Evolutionary conservation across 2,329 filamentous ascomycete genomes (phyloP), one percentile per base, ranked within the genome.

Genomic region (Didymella exigua): DNA sequence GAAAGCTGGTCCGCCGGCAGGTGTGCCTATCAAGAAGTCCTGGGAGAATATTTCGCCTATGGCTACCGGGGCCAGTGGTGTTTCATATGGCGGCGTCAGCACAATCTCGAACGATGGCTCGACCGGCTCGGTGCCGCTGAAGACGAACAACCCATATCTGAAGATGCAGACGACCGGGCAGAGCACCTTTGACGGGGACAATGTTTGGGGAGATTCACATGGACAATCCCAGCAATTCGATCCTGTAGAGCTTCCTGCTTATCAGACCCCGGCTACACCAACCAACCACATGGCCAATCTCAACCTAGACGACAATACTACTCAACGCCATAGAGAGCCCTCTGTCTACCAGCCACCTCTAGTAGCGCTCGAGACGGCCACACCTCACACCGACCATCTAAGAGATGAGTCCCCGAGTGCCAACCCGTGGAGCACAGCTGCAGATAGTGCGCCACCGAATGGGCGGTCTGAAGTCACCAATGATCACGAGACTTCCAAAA

Each of bases 81-180:
- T 64, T 21, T 72, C 71, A 2, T 71, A 62, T 30, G 65, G 69
- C 26, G 63, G 65, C 18, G 58, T 51, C 10, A 75, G 71, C 61
- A 72, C 62, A 18, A 60, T 65, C 38, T 74, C 73, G 0, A 63
- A 61, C 34, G 63, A 62, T 21, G 63, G 63, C 18, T 67, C 63
- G 1, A 63, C 58, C 19, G 60, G 62, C 18, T 72, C 71, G 2
- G 50, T 69, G 29, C 69, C 71, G 1, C 59, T 77, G 18, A 62
- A 76, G 54, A 78, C 76, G 3, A 77, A 79, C 56, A 79, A 79
- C 50, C 78, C 78, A 8, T 79, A 79, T 56, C 66, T 75, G 19
- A 70, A 70, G 24, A 72, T 75, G 62, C 75, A 77, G 43, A 57
- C 63, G 14, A 76, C 75, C 1, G 74, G 71, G 0, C 67, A 76